A percentile compares a stretch with the other conserved stretches of the same genome.
Conservation (phyloP, 345 rosid genomes). For the Eucalyptus brandiana region DNA sequence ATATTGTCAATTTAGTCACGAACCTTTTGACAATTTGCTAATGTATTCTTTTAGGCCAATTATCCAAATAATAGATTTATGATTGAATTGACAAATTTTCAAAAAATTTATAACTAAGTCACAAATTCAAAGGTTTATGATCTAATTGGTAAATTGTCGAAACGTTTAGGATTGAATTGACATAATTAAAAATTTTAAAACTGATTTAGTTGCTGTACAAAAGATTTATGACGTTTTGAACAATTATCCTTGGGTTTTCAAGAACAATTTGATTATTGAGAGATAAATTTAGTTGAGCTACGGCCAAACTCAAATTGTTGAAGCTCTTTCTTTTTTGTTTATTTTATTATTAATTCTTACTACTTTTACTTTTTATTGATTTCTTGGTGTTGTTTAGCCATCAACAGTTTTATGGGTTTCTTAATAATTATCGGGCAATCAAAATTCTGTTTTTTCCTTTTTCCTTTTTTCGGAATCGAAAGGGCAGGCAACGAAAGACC, state of each 20-base stretch:
- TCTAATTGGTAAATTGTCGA: background rate
- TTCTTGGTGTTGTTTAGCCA: background rate
- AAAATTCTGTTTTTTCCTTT: background rate
- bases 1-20: too few relatives aligned
- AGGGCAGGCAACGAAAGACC: background rate
- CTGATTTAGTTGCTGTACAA: rapidly evolving
- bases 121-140: too few relatives aligned
- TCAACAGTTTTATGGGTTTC: background rate
- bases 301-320: background rate
- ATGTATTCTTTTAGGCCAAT: background rate
- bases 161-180: too few relatives aligned
- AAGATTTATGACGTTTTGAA: background rate
- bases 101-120: too few relatives aligned
- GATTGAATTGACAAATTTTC: too few relatives aligned
- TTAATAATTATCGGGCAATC: background rate
- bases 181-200: too few relatives aligned
- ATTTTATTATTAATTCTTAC: background rate
- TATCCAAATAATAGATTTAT: background rate
- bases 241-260: background rate
- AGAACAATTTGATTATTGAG: background rate
- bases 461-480: background rate
- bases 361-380: background rate
- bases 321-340: background rate
- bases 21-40: too few relatives aligned
- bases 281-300: background rate